phyloP scores from a whole-genome alignment of 345 rosid genomes.

The Pseudoturritis turrita region DNA sequence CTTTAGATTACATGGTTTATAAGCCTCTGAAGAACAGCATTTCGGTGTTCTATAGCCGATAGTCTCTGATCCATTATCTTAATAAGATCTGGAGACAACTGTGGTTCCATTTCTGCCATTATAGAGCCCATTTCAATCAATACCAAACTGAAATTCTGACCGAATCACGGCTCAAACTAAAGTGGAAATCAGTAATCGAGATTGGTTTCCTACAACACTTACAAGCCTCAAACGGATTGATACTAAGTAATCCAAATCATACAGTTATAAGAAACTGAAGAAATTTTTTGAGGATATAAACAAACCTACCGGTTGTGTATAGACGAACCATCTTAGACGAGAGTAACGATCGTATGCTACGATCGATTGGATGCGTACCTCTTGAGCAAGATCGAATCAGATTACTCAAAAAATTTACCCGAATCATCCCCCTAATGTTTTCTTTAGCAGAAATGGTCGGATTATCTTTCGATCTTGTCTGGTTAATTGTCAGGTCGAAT shows the following conservation, averaged over 20 bases:
- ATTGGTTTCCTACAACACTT: background rate
- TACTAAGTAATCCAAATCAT: background rate
- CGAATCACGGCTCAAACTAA: too few species aligned
- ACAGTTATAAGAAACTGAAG: background rate
- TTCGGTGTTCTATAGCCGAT: slow-evolving; percentile 61
- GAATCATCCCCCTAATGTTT: slow-evolving; percentile 28
- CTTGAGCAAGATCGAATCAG: slow-evolving; percentile 32
- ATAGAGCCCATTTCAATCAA: background rate
- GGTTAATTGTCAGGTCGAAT: background rate
- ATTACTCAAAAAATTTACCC: slow-evolving; percentile 13
- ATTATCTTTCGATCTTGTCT: background rate
- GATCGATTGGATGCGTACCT: slow-evolving; percentile 1
- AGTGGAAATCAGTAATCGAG: background rate
- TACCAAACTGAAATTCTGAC: background rate
- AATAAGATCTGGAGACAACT: slow-evolving; percentile 62
- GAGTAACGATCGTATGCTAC: slow-evolving; percentile 13
- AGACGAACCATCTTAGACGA: slow-evolving; percentile 29
- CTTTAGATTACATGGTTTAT: slow-evolving; percentile 48
- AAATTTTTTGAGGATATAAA: background rate
- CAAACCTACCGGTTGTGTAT: slow-evolving; percentile 41
- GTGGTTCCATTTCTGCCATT: slow-evolving; percentile 46
- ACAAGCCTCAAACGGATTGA: background rate
- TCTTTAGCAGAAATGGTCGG: background rate
- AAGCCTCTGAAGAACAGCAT: slow-evolving; percentile 52
- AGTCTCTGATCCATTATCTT: slow-evolving; percentile 78